These are phyloP conservation scores for Solanum hybrid DNA, from an alignment of 305 asterid genomes.

Conservation along the genomic window DNA sequence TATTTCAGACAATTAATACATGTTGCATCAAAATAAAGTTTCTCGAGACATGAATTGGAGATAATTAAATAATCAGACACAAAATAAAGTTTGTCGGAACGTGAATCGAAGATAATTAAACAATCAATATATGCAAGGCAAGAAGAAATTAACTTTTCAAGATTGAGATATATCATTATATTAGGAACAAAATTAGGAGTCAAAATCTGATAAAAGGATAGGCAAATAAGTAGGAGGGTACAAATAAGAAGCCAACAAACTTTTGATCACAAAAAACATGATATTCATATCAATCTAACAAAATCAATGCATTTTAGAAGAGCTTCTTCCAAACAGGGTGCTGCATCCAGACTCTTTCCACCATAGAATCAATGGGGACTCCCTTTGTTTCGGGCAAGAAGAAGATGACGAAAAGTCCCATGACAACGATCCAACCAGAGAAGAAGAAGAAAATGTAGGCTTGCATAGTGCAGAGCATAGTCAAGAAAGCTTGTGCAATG, in stretches of 20 bases:
- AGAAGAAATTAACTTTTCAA: not conserved
- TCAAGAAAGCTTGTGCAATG: conserved; percentile 13
- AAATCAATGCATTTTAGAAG: not conserved
- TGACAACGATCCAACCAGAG: conserved; percentile 14
- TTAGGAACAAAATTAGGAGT: not conserved
- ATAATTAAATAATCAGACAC: not conserved
- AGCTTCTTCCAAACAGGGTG: conserved; percentile 15
- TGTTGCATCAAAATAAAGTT: not conserved
- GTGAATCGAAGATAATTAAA: not conserved
- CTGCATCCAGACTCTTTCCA: conserved; percentile 13
- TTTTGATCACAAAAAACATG: not conserved
- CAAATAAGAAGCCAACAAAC: not conserved
- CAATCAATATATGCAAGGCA: not conserved
- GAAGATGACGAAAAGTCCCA: conserved; percentile 8
- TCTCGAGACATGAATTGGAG: no score
- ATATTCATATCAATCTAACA: not conserved
- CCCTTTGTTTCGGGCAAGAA: conserved; percentile 17
- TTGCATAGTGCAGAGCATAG: conserved; percentile 13
- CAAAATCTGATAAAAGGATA: not conserved
- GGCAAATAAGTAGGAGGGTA: not conserved
- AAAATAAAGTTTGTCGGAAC: not conserved
- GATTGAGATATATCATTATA: not conserved
- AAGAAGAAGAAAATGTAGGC: conserved; percentile 17
- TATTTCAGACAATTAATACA: not conserved
- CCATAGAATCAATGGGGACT: conserved; percentile 11